Conservation (phyloP, 768 basidiomycete species). For the Tephrocybe sp. region DNA sequence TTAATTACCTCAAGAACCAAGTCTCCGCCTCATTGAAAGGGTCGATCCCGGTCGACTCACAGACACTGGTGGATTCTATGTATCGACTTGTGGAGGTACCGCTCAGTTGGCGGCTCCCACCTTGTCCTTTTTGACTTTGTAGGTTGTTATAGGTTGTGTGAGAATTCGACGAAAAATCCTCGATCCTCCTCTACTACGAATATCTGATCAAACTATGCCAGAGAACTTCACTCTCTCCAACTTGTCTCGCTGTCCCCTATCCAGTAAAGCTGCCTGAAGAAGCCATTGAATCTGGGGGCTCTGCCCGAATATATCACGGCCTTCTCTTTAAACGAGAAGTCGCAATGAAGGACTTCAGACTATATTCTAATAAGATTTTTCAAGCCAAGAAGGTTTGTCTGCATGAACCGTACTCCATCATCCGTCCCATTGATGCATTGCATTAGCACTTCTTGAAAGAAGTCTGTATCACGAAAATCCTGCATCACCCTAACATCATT, state of each 20-base stretch:
- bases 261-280: background rate
- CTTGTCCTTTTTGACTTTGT: no score
- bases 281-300: slow-evolving; percentile 12
- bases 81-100: slow-evolving; percentile 14
- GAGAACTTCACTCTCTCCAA: slow-evolving; percentile 3
- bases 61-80: slow-evolving; percentile 12
- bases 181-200: slow-evolving; percentile 7
- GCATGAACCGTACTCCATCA: background rate
- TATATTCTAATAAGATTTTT: slow-evolving; percentile 4
- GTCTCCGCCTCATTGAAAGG: background rate
- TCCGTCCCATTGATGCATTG: background rate
- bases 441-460: slow-evolving; percentile 21
- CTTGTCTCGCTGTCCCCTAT: slow-evolving; percentile 2
- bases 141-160: slow-evolving; percentile 6
- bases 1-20: slow-evolving; percentile 3
- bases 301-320: slow-evolving; percentile 19
- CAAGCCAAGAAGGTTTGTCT: slow-evolving; percentile 9
- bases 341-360: slow-evolving; percentile 19
- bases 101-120: no score
- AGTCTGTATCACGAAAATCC: slow-evolving; percentile 20
- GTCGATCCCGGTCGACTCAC: background rate
- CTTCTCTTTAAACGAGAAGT: slow-evolving; percentile 8
- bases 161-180: slow-evolving; percentile 6
- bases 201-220: slow-evolving; percentile 14
- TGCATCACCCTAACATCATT: slow-evolving; percentile 22